Evolutionary conservation across 179 eudicot species (phyloP).

Genomic region (Patellifolia procumbens): DNA sequence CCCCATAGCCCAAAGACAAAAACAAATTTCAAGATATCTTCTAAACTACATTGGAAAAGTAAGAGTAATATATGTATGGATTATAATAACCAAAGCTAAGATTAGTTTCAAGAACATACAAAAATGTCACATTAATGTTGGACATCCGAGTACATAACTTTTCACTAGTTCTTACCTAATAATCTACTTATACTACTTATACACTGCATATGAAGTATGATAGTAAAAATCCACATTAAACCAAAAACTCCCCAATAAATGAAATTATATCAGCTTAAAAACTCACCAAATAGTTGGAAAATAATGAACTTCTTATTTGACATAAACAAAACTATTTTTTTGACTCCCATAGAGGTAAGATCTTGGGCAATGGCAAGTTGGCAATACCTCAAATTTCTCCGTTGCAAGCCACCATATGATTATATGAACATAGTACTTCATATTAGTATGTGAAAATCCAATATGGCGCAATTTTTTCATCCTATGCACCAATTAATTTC

Average conservation of each 20-base stretch:
- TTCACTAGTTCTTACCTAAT: neutral
- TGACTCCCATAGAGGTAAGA: neutral
- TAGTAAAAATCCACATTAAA: neutral
- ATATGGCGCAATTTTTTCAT: neutral
- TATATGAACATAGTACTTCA: too few species aligned
- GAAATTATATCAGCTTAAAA: neutral
- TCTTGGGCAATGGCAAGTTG: neutral
- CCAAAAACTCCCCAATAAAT: neutral
- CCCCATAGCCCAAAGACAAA: too few species aligned
- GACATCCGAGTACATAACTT: neutral
- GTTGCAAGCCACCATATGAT: neutral
- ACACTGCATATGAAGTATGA: neutral
- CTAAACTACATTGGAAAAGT: too few species aligned
- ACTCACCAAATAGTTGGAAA: neutral
- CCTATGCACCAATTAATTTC: neutral
- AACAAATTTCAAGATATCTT: neutral
- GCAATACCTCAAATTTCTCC: neutral
- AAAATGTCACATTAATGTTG: neutral
- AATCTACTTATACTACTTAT: neutral
- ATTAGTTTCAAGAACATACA: neutral
- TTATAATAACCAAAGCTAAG: neutral
- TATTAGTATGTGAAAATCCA: neutral
- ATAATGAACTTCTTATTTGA: neutral
- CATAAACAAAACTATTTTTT: neutral
- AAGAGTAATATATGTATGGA: too few species aligned